Conservation (phyloP, 768 basidiomycete species). For the Mycena galericulata region DNA sequence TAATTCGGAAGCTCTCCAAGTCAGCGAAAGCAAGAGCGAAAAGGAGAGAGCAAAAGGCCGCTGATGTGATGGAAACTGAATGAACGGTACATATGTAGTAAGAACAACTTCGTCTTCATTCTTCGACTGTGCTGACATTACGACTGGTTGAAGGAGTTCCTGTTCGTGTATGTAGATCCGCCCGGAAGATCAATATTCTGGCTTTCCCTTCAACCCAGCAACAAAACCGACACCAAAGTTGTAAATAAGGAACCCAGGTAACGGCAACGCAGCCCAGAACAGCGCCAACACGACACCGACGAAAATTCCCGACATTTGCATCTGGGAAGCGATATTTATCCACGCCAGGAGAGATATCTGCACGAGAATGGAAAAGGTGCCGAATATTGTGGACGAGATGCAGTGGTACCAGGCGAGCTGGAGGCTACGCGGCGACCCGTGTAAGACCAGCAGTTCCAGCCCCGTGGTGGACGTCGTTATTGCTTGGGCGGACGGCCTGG, state of each 20-base stretch:
- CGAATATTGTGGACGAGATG: not conserved
- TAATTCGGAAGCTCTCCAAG: conserved; percentile 64
- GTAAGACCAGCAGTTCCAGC: not conserved
- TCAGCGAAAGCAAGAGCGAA: conserved; percentile 65
- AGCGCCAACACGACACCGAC: conserved; percentile 10
- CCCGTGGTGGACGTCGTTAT: not conserved
- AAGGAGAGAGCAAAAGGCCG: conserved; percentile 44
- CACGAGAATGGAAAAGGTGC: conserved; percentile 7
- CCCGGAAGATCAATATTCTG: too few relatives aligned
- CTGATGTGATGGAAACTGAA: conserved; percentile 3
- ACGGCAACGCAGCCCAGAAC: conserved; percentile 15
- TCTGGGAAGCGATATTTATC: conserved; percentile 13
- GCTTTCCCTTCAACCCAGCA: not conserved
- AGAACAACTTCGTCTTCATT: too few relatives aligned
- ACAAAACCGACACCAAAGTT: not conserved
- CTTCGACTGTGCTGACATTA: too few relatives aligned
- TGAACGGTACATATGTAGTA: too few relatives aligned
- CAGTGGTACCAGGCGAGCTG: conserved; percentile 11
- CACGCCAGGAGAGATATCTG: conserved; percentile 18
- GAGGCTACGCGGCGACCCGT: conserved; percentile 10
- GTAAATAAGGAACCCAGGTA: conserved; percentile 3
- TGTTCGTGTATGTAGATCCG: too few relatives aligned
- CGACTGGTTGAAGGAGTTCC: too few relatives aligned
- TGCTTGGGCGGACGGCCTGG: too few relatives aligned
- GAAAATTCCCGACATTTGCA: not conserved